Base-by-base conservation (phyloP, 768 basidiomycete genomes). In the Xerocomus potaroensis region DNA sequence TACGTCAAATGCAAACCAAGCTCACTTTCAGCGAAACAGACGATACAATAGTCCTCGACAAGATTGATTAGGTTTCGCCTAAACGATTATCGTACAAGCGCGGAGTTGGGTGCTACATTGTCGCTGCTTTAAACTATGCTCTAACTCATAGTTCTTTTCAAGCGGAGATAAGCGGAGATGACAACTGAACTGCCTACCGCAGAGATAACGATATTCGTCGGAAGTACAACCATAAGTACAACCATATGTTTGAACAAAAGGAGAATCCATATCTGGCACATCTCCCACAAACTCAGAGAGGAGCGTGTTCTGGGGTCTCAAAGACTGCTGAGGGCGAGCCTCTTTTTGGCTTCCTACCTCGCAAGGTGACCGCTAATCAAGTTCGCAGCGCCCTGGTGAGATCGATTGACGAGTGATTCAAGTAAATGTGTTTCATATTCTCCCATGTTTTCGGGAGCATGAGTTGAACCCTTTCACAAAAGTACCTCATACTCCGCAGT, bases 401-500 rank as follows among this genome's bases (percentile, higher is more conserved):
- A 71, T 19, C 12, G 16, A 26, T 26, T 10, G 8, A 18, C 18
- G 5, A 23, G 21, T 21, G 14, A 15, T 41, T 26, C 23, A 24
- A 23, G 12, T 16, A 31, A 16, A 36, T 35, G 5, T 35, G 8
- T 43, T 22, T 10, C 21, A 37, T 30, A 9, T 39, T 24, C 12
- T 26, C 38, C 11, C 59, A 93, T n/a, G n/a, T n/a, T n/a, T n/a
- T n/a, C n/a, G n/a, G 91, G 81, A 87, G 58, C 77, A 84, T 50
- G 79, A 87, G 32, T 50, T 85, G 32, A 97, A 98, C 59, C 87
- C 95, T 1, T 98, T 97, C 71, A 96, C 89, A 5, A 85, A 85
- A 48, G 67, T 63, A 49, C 87, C 90, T 0, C 85, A 84, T 63
- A 80, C 90, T 0, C 61, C 78, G 3, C 79, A 84, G 52, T 98